phyloP scores from a whole-genome alignment of 2,329 filamentous ascomycete species.

The Trichoderma oligosporum region DNA sequence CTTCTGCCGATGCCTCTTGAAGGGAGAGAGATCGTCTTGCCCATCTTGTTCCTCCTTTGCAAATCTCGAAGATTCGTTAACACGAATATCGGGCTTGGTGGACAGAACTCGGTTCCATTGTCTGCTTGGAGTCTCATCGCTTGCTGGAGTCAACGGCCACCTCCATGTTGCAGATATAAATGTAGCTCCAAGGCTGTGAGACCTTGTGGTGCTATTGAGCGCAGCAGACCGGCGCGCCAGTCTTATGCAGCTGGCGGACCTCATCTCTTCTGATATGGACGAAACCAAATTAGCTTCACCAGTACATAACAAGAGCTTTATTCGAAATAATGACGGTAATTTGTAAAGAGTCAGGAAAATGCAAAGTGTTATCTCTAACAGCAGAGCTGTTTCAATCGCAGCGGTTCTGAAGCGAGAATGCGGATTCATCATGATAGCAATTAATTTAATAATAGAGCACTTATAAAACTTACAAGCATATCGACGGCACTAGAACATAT shows the following conservation, averaged over 20 bases:
- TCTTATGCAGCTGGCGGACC: slow-evolving; percentile 36
- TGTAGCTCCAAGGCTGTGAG: background rate
- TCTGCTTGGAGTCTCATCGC: background rate
- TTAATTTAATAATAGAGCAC: background rate
- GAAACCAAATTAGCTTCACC: slow-evolving; percentile 38
- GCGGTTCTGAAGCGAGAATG: slow-evolving; percentile 48
- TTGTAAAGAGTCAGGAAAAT: slow-evolving; percentile 34
- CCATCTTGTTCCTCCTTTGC: slow-evolving; percentile 22
- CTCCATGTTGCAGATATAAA: slow-evolving; percentile 6
- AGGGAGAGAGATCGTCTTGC: slow-evolving; percentile 32
- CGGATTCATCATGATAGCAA: slow-evolving; percentile 40
- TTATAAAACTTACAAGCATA: slow-evolving; percentile 38
- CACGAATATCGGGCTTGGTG: slow-evolving; percentile 21
- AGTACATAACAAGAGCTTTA: slow-evolving; percentile 26
- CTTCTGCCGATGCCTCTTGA: slow-evolving; percentile 36
- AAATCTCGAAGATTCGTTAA: slow-evolving; percentile 19
- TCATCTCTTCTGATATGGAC: slow-evolving; percentile 37
- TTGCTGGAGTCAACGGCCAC: background rate
- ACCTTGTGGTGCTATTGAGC: slow-evolving; percentile 8
- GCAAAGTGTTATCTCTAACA: slow-evolving; percentile 44
- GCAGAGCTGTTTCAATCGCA: slow-evolving; percentile 47
- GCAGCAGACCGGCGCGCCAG: slow-evolving; percentile 32
- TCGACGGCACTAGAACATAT: slow-evolving; percentile 23
- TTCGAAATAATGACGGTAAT: slow-evolving; percentile 7
- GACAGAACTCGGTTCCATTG: slow-evolving; percentile 22